Evolutionary conservation across 2,329 filamentous ascomycete species (phyloP), one percentile per base, ranked within the genome.

Genomic region (Hysterium pulicare): DNA sequence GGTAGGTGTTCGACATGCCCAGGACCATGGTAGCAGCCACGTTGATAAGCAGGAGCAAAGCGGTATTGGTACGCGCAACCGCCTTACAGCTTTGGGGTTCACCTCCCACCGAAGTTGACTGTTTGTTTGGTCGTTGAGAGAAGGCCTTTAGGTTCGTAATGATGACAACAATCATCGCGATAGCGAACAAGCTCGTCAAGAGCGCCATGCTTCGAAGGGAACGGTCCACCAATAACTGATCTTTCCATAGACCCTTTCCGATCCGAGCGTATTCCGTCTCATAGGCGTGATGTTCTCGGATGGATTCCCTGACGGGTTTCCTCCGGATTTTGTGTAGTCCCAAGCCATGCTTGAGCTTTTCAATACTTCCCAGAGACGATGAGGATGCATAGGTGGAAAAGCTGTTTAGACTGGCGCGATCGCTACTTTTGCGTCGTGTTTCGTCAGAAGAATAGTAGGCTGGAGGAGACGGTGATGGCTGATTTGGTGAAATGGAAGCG

Each of bases 1-100:
- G 58, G 38, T 63, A 64, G 3, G 58, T 63, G 17, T 63, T 63
- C 32, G 55, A 58, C 53, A 60, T 60, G 8, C 59, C 58, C 4
- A 64, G 44, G 5, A 61, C 44, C 52, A 61, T 60, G 9, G 59
- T 63, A 2, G 56, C 57, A 5, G 51, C 58, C 3, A 58, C 41
- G 43, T 64, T 63, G 41, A 62, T 58, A 4, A 61, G 31, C 3
- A 63, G 42, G 1, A 60, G 45, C 9, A 58, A 33, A 3, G 42
- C 51, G 5, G 54, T 58, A 23, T 61, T 61, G 1, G 39, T 51
- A 11, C 47, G 39, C 2, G 48, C 52, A 2, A 58, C 51, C 9
- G 16, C 24, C 40, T 57, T 48, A 36, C 57, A 61, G 23, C 45
- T 44, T 32, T 40, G 38, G 5, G 41, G 41, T 2, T 52, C 33